Percentiles rank a stretch among this genome's conserved stretches.
These are phyloP conservation scores for Radiomyces spectabilis DNA, from an alignment of 192 early-diverging fungal species.

Conservation along the genomic window DNA sequence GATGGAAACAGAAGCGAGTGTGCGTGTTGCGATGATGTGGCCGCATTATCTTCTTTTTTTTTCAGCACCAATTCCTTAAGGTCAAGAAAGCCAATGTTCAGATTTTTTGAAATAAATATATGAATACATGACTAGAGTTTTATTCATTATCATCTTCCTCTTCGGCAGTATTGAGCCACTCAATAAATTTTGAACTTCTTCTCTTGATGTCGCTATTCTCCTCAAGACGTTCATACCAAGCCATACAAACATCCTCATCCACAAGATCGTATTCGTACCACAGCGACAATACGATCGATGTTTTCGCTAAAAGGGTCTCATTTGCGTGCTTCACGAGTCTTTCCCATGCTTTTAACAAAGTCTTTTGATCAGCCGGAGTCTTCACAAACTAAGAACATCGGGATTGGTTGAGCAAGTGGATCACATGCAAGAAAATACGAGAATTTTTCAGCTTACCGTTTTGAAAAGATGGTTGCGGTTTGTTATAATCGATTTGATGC, in stretches of 20 bases:
- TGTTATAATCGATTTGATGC: constrained; percentile 25
- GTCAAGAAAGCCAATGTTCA: no score
- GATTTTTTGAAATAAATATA: background rate
- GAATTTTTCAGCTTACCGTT: constrained; percentile 12
- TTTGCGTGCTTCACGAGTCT: constrained; percentile 41
- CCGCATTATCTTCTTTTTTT: no score
- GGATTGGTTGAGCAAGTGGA: no score
- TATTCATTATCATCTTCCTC: constrained; percentile 55
- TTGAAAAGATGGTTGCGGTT: constrained; percentile 37
- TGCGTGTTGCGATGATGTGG: no score
- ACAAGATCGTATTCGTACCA: constrained; percentile 70
- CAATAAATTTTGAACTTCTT: constrained; percentile 58
- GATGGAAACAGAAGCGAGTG: no score
- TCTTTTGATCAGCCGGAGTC: constrained; percentile 46
- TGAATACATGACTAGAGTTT: background rate
- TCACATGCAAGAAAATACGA: background rate
- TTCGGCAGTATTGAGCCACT: constrained; percentile 78
- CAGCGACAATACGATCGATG: constrained; percentile 54
- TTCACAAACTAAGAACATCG: constrained; percentile 42
- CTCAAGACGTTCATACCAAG: constrained; percentile 50
- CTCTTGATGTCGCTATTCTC: constrained; percentile 52
- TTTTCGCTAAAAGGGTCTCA: constrained; percentile 39
- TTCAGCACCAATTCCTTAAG: no score
- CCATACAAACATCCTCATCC: constrained; percentile 71
- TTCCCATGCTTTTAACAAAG: constrained; percentile 56